Evolutionary conservation across 2,329 filamentous ascomycete species (phyloP), one percentile per base, ranked within the genome.

Genomic region (Xylaria hypoxylon): DNA sequence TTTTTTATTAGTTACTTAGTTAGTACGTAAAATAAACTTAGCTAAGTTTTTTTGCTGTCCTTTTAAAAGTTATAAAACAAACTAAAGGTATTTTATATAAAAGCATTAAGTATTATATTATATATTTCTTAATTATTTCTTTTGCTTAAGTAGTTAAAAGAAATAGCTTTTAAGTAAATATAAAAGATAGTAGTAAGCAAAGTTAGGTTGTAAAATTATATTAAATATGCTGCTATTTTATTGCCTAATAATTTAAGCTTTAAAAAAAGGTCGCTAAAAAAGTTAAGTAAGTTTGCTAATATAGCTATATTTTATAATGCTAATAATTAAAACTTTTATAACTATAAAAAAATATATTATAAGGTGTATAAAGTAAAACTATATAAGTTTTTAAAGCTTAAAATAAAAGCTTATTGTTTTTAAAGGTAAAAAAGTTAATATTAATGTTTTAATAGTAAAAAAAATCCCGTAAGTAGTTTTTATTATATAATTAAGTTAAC

Each of bases 131-230:
- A 48, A 15, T 52, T 35, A 8, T 38, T 5, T 38, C 2, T 38
- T 38, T 38, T 38, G 11, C 33, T 38, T 8, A 38, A 3, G 3
- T 52, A 50, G 15, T 15, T 52, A 53, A 24, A 53, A 38, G 38
- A 38, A 22, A 53, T 53, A 24, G 31, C 11, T 35, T 24, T 53
- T 24, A 53, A 53, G 15, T 53, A 52, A 53, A 53, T n/a, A 17
- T 53, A 53, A 22, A 53, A 53, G n/a, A n/a, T n/a, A 22, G 33
- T 35, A 38, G 17, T 38, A 17, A 35, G 7, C 10, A 35, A 26
- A 4, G 1, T 35, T 19, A 52, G 19, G 3, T 15, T 17, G 1
- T 28, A 48, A 48, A 28, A 48, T 7, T 48, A 48, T 0, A 10
- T 4, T 28, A 48, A 28, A 28, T 28, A 48, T 19, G 6, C 11